Base-by-base conservation (phyloP, 176 grass and related monocot species). In the bread wheat (Triticum aestivum) region DNA sequence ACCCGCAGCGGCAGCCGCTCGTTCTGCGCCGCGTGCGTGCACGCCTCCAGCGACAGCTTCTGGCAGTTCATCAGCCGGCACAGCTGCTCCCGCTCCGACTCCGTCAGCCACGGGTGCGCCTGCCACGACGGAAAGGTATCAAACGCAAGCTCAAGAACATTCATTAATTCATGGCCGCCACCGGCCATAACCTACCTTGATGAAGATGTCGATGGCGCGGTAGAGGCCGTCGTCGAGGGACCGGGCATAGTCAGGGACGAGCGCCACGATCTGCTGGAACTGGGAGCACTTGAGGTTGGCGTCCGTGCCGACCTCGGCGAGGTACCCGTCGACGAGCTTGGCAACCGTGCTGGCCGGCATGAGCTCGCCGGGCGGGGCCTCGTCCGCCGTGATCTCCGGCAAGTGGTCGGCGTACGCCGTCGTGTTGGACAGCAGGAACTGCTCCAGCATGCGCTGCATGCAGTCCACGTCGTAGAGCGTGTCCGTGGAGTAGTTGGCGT, bases 21-120 rank as follows among this genome's bases (percentile, higher is more conserved):
- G 70, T 98, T 98, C 87, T 98, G 95, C 13, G 92, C 95, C 73
- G 91, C 95, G 86, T 98, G 95, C 38, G 93, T 98, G 89, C 91
- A 93, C 65, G 91, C 95, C 91, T 98, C 95, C 69, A 98, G 58
- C 15, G 95, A 98, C 37, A 98, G 85, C 86, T 98, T 98, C 95
- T 91, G 92, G 87, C 89, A 93, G 77, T 93, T 98, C 91, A 95
- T 93, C 45, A 93, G 89, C 77, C 91, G 82, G 85, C 95, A 98
- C 69, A 98, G 80, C 75, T 95, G 93, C 85, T 98, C 95, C 75
- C 89, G 35, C 79, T 93, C 93, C 5, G 91, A 91, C 61, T 90
- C 91, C 84, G 79, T 91, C 83, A 97, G 91, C 87, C 92, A 94
- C 49, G 92, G 79, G 85, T 97, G 95, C 11, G 95, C 82, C 95